Evolutionary conservation across 1,284 basidiomycete genomes (phyloP).

Genomic region (Abortiporus biennis): DNA sequence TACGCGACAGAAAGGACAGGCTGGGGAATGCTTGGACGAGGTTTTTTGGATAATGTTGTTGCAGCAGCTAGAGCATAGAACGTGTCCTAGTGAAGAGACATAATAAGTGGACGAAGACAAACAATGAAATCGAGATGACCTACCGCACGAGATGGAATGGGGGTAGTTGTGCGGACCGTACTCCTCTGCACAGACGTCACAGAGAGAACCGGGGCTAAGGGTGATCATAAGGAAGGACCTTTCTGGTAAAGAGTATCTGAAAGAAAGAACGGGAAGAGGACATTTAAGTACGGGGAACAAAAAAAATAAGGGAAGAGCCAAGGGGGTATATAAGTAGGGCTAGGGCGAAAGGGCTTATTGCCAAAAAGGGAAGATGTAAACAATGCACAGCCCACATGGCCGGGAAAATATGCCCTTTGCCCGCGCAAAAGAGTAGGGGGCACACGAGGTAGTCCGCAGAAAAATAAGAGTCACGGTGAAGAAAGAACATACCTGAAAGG

Average conservation of each 20-base stretch:
- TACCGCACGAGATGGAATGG: conserved; percentile 75
- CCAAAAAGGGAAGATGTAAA: conserved; percentile 11
- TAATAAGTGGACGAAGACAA: conserved; percentile 12
- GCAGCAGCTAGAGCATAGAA: conserved; percentile 69
- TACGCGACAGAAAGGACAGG: conserved; percentile 78
- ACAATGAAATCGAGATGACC: conserved; percentile 20
- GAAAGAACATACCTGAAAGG: too few species aligned
- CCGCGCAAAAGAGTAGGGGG: conserved; percentile 9
- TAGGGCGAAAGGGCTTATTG: conserved; percentile 10
- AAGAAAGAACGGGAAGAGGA: conserved; percentile 21
- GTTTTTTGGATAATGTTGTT: conserved; percentile 76
- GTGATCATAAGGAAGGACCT: conserved; percentile 54
- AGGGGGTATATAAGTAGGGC: conserved; percentile 22
- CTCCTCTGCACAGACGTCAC: conserved; percentile 83
- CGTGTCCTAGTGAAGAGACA: conserved; percentile 50
- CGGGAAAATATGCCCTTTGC: conserved; percentile 15
- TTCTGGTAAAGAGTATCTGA: conserved; percentile 21
- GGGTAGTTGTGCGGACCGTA: conserved; percentile 66
- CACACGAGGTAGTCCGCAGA: conserved; percentile 14
- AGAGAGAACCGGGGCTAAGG: conserved; percentile 70
- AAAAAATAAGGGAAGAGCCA: conserved; percentile 22
- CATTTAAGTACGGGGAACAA: conserved; percentile 20
- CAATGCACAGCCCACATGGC: conserved; percentile 15
- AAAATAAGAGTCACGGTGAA: conserved; percentile 9
- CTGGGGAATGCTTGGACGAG: conserved; percentile 53